Percentiles rank a stretch among this genome's conserved stretches.
These are phyloP conservation scores for Starmerella gropengiesseri DNA, from an alignment of 805 yeast species.

Conservation along the genomic window DNA sequence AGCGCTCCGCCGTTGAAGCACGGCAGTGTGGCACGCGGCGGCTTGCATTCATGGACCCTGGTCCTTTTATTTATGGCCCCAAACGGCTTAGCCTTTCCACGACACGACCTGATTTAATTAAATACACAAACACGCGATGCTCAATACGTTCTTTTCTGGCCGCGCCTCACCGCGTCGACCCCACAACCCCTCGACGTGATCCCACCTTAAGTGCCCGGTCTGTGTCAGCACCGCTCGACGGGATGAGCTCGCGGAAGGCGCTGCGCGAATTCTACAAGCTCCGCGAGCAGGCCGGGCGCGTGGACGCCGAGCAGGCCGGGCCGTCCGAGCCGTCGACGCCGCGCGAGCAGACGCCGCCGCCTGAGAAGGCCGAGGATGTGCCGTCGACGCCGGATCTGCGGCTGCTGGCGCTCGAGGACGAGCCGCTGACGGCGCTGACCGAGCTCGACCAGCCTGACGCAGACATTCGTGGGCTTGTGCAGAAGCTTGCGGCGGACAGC, in stretches of 20 bases:
- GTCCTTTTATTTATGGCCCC: too few relatives aligned
- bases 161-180: too few relatives aligned
- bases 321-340: background rate
- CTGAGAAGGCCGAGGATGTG: conserved; percentile 2
- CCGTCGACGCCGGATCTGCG: background rate
- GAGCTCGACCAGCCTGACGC: conserved; percentile 23
- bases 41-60: too few relatives aligned
- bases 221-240: conserved; percentile 9
- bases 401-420: conserved; percentile 13
- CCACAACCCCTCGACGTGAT: too few relatives aligned
- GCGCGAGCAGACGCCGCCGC: background rate
- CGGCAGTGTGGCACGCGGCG: too few relatives aligned
- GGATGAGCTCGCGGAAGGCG: conserved; percentile 24
- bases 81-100: too few relatives aligned
- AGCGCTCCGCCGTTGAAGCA: background rate
- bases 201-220: background rate
- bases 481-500: conserved; percentile 16
- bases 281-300: conserved; percentile 22
- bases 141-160: too few relatives aligned
- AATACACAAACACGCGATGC: too few relatives aligned
- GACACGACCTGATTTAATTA: too few relatives aligned
- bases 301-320: conserved; percentile 4
- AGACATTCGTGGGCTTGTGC: conserved; percentile 19
- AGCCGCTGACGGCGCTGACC: conserved; percentile 19
- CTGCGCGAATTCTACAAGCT: conserved; percentile 31